Evolutionary conservation across 2,329 filamentous ascomycete species (phyloP).

Genomic region (Ascochyta rabiei): DNA sequence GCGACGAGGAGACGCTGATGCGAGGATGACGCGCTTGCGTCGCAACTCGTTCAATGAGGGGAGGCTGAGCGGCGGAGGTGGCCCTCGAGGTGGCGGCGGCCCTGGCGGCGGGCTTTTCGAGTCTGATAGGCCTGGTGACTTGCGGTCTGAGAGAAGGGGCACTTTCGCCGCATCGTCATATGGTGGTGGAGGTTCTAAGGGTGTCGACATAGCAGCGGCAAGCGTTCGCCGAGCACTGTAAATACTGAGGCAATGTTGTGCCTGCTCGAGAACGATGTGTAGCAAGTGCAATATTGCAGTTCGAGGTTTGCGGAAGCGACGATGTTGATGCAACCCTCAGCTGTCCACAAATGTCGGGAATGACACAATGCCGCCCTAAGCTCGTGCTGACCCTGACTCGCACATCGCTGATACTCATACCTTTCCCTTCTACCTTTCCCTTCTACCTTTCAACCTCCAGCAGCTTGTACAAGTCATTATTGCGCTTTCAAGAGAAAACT

Average conservation of each 20-base stretch:
- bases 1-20: slow-evolving; percentile 85
- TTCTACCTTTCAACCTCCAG: no score
- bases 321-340: slow-evolving; percentile 3
- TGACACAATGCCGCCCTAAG: slow-evolving; percentile 11
- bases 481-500: background rate
- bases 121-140: slow-evolving; percentile 22
- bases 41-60: slow-evolving; percentile 79
- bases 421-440: no score
- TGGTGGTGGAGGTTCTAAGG: slow-evolving; percentile 47
- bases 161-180: slow-evolving; percentile 48
- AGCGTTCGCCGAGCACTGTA: background rate
- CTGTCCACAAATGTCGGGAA: slow-evolving; percentile 14
- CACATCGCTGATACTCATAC: background rate
- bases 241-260: background rate
- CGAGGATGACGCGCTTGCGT: slow-evolving; percentile 82
- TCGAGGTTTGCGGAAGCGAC: background rate
- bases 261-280: background rate
- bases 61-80: slow-evolving; percentile 73
- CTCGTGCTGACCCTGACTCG: slow-evolving; percentile 11
- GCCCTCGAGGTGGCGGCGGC: slow-evolving; percentile 64
- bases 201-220: slow-evolving; percentile 5
- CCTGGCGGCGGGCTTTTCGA: slow-evolving; percentile 25
- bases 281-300: background rate
- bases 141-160: slow-evolving; percentile 25
- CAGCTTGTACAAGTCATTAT: background rate